Conservation (phyloP, 2,329 filamentous ascomycete genomes). For the Sphaerulina musiva region DNA sequence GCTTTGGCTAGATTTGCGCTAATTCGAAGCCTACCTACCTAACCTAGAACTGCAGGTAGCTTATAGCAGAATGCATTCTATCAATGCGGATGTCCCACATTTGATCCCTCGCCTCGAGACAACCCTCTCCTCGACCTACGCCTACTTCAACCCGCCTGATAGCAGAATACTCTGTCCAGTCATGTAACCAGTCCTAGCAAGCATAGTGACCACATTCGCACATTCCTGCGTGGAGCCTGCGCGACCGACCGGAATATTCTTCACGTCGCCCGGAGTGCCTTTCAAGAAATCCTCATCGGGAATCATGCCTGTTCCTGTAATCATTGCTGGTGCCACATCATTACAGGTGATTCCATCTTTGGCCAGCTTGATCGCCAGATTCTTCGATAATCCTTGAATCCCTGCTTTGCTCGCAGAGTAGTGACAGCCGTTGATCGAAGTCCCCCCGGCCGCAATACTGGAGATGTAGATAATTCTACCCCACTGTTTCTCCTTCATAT, state of each 20-base stretch:
- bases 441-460: conserved; percentile 57
- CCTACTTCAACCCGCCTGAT: conserved; percentile 29
- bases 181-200: conserved; percentile 53
- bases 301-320: conserved; percentile 53
- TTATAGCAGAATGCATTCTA: no score
- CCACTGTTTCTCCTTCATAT: conserved; percentile 56
- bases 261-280: conserved; percentile 49
- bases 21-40: no score
- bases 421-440: conserved; percentile 51
- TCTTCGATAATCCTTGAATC: conserved; percentile 58
- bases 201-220: conserved; percentile 56
- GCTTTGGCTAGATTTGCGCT: not conserved
- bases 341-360: conserved; percentile 60
- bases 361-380: conserved; percentile 55
- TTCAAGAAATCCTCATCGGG: conserved; percentile 45
- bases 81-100: no score
- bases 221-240: conserved; percentile 54
- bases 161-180: conserved; percentile 30
- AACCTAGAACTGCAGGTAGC: no score
- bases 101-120: no score
- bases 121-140: not conserved
- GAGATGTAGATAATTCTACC: conserved; percentile 60
- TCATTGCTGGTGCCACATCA: conserved; percentile 64
- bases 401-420: conserved; percentile 38
- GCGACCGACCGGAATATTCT: conserved; percentile 54